Conservation (phyloP, 2,329 filamentous ascomycete species). For the Beauveria asiatica region DNA sequence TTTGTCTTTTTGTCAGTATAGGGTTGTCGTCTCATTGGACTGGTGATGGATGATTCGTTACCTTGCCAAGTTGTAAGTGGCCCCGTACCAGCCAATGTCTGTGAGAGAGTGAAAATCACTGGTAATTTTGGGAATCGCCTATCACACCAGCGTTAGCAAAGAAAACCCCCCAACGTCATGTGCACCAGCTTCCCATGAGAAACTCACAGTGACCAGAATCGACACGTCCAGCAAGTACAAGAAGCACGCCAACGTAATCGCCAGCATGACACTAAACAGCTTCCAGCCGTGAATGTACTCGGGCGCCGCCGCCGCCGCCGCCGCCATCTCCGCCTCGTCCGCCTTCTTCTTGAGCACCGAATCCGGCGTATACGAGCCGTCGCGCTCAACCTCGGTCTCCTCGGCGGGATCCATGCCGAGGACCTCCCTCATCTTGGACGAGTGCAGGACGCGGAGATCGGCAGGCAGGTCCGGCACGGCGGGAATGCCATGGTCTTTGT, state of each 20-base stretch:
- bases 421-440: constrained; percentile 9
- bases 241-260: constrained; percentile 35
- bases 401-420: constrained; percentile 7
- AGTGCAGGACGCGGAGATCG: constrained; percentile 5
- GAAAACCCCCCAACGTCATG: not conserved
- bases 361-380: constrained; percentile 1
- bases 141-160: not conserved
- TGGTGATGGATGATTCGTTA: constrained; percentile 16
- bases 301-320: not conserved
- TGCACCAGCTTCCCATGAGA: not conserved
- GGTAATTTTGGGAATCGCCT: constrained; percentile 42
- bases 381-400: constrained; percentile 5
- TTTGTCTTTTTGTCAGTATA: constrained; percentile 10
- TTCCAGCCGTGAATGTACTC: constrained; percentile 21
- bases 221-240: constrained; percentile 43
- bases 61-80: constrained; percentile 39
- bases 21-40: not conserved
- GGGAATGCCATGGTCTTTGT: not conserved
- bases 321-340: not conserved
- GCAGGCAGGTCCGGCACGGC: not conserved
- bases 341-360: constrained; percentile 11
- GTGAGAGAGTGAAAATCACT: constrained; percentile 39
- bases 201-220: constrained; percentile 42
- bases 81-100: constrained; percentile 50
- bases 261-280: constrained; percentile 26